Percentiles rank a stretch among this genome's conserved stretches.
phyloP scores from a whole-genome alignment of 2,329 filamentous ascomycete species.

The Scorias spongiosa region DNA sequence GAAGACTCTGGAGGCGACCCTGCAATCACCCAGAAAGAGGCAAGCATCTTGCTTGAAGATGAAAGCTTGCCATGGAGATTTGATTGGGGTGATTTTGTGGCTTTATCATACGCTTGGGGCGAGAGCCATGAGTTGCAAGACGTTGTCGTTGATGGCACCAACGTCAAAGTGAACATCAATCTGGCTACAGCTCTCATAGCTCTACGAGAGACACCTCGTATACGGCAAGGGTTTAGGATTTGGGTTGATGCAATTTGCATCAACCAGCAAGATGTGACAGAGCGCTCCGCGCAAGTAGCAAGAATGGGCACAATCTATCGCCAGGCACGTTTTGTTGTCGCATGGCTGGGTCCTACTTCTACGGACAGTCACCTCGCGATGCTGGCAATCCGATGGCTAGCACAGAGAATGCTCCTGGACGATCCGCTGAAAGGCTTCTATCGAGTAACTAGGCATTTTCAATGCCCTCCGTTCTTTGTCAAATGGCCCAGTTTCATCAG shows the following conservation, averaged over 20 bases:
- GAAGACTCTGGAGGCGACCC: too few relatives aligned
- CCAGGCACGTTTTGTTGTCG: neutral
- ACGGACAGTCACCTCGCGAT: neutral
- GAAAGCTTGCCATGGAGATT: neutral
- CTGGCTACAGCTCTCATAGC: neutral
- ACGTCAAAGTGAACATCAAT: neutral
- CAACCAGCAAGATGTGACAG: slow-evolving; percentile 2
- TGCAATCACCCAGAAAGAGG: too few relatives aligned
- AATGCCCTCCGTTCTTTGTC: neutral
- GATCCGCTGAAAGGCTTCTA: neutral
- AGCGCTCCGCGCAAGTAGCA: slow-evolving; percentile 1
- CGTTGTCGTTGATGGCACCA: neutral
- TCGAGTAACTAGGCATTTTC: neutral
- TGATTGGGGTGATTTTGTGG: neutral
- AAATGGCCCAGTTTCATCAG: neutral
- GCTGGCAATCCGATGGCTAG: neutral
- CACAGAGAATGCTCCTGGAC: neutral
- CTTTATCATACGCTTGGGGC: neutral
- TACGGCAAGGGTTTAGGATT: neutral
- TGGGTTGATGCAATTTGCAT: slow-evolving; percentile 5
- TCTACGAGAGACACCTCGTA: neutral
- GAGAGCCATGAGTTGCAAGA: neutral
- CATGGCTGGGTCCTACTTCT: neutral
- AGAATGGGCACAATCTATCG: slow-evolving; percentile 1
- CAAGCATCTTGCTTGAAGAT: too few relatives aligned